Evolutionary conservation across 2,329 filamentous ascomycete genomes (phyloP).

Genomic region (Aphanoascus verrucosus): DNA sequence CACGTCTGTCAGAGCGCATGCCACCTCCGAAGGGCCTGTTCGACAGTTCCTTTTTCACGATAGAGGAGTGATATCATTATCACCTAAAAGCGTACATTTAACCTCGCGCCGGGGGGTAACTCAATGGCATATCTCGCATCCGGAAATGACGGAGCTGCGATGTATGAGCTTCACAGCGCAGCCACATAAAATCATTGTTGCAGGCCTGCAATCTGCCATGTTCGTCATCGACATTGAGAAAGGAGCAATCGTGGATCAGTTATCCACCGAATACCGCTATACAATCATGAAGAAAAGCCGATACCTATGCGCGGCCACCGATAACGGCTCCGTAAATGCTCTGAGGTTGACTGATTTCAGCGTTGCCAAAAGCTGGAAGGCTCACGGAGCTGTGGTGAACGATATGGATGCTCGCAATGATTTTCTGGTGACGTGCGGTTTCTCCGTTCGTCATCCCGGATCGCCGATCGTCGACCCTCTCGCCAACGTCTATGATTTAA

Average conservation of each 20-base stretch:
- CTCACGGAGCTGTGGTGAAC: conserved; percentile 77
- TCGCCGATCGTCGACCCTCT: conserved; percentile 80
- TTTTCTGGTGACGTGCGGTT: conserved; percentile 90
- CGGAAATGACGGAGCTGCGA: conserved; percentile 70
- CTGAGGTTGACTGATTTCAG: conserved; percentile 69
- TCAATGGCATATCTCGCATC: conserved; percentile 76
- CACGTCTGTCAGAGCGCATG: conserved; percentile 77
- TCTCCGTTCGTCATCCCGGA: conserved; percentile 69
- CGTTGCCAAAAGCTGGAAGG: conserved; percentile 78
- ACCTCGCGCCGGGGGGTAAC: conserved; percentile 69
- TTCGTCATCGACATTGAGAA: conserved; percentile 64
- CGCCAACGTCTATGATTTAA: conserved; percentile 91
- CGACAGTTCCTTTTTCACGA: conserved; percentile 87
- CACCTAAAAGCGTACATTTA: conserved; percentile 76
- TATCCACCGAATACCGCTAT: conserved; percentile 65
- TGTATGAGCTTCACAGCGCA: conserved; percentile 96
- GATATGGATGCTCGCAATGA: conserved; percentile 97
- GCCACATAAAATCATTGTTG: conserved; percentile 73
- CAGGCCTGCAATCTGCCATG: conserved; percentile 77
- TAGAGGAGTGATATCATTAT: conserved; percentile 77
- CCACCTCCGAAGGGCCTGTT: conserved; percentile 61
- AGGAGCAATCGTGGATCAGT: conserved; percentile 60
- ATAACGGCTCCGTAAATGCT: conserved; percentile 70
- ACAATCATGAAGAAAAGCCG: conserved; percentile 81
- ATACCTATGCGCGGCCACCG: conserved; percentile 85